Evolutionary conservation across 495 filamentous ascomycete genomes (phyloP).

Genomic region (Penicillium antarcticum): DNA sequence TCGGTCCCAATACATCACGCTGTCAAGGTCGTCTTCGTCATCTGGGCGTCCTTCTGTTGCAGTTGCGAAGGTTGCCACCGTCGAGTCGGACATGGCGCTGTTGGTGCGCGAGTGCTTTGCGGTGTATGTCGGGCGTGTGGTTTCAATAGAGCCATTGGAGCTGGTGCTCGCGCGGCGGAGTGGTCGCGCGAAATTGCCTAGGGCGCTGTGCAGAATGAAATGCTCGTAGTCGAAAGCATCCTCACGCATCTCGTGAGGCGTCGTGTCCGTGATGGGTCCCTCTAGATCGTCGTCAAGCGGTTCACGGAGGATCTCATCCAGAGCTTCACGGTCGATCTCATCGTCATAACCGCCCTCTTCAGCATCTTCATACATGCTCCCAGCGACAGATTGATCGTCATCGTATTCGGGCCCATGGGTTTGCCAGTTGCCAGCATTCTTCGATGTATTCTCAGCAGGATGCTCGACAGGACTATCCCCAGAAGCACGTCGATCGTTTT

Average conservation of each 20-base stretch:
- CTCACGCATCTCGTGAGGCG: slow-evolving; percentile 85
- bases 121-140: slow-evolving; percentile 49
- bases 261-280: slow-evolving; percentile 24
- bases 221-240: slow-evolving; percentile 98
- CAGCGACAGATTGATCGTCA: slow-evolving; percentile 39
- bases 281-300: slow-evolving; percentile 38
- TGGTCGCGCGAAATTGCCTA: slow-evolving; percentile 62
- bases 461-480: slow-evolving; percentile 11
- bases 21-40: slow-evolving; percentile 39
- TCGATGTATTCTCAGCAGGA: neutral
- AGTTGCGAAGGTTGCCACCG: slow-evolving; percentile 78
- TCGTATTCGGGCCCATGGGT: slow-evolving; percentile 12
- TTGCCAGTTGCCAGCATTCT: slow-evolving; percentile 6
- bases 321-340: slow-evolving; percentile 49
- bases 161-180: slow-evolving; percentile 55
- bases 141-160: slow-evolving; percentile 73
- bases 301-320: slow-evolving; percentile 43
- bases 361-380: slow-evolving; percentile 61
- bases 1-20: slow-evolving; percentile 42
- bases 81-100: slow-evolving; percentile 70
- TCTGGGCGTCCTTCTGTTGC: slow-evolving; percentile 62
- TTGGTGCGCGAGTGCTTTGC: slow-evolving; percentile 40
- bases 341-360: slow-evolving; percentile 47
- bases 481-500: neutral
- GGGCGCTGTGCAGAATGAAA: slow-evolving; percentile 87